Base-by-base conservation (phyloP, 805 yeast species). In the Scheffersomyces spartinae region DNA sequence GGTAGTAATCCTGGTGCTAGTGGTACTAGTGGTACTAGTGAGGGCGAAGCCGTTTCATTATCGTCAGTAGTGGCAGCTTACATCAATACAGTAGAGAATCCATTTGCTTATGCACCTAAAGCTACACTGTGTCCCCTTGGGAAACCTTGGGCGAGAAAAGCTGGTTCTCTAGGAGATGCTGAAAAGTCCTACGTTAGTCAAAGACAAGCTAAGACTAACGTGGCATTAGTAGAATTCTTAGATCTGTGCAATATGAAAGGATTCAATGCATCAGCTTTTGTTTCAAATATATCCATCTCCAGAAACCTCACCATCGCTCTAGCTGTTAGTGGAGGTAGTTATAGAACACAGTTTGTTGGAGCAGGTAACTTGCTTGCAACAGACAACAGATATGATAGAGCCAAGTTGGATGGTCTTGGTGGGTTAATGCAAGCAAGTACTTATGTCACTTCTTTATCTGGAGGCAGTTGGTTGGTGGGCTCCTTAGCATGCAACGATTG, bases 391-490 rank as follows among this genome's bases (percentile, higher is more conserved):
- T 75, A 91, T 2, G 51, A 42, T 6, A 64, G 73, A 9, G 58
- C 71, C 4, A 54, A 53, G 15, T 58, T 62, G 4, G 45, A 53
- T 18, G 78, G 80, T 9, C 47, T 83, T 21, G 86, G 88, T 17
- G 93, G 94, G 4, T 49, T 84, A 13, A 52, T 83, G 18, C 84
- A 79, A 40, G 55, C 79, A 5, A 44, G 83, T 1, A 68, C 80
- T 8, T 84, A 85, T 43, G 48, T 84, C 4, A 55, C 82, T 4
- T 94, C 88, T 6, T 64, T 83, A 18, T 75, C 86, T 9, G 95
- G 95, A 17, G 94, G 94, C 15, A 67, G 80, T 9, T 83, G 94
- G 94, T 56, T 81, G 25, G 59, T 82, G 15, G 77, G 82, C 2
- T 66, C 86, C 7, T 49, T 83, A 16, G 71, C 68, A 0, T 58